Evolutionary conservation across 1,139 yeast species (phyloP).

Genomic region (Diutina neorugosa): DNA sequence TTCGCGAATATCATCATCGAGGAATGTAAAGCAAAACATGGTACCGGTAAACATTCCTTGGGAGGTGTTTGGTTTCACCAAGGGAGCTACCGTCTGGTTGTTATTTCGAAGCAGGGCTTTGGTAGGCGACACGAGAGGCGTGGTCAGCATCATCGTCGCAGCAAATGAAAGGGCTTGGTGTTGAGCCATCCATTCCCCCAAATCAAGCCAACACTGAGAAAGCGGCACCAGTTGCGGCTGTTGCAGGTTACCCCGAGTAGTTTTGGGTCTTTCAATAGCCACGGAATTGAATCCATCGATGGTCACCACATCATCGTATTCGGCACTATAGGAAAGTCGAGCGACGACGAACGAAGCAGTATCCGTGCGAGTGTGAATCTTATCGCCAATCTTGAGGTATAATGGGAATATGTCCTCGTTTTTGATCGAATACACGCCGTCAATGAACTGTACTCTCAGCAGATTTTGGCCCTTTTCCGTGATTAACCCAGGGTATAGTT

Average conservation of each 20-base stretch:
- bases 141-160: not conserved
- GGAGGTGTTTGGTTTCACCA: not conserved
- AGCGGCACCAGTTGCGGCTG: not conserved
- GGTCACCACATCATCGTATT: not conserved
- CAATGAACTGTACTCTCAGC: not conserved
- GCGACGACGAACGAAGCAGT: not conserved
- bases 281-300: not conserved
- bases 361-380: not conserved
- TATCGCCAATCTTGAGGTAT: not conserved
- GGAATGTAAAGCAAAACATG: not conserved
- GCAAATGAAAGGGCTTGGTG: not conserved
- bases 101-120: not conserved
- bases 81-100: not conserved
- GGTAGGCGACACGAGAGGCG: not conserved
- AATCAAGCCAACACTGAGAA: not conserved
- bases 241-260: not conserved
- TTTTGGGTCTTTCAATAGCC: not conserved
- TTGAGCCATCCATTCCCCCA: slow-evolving; percentile 1
- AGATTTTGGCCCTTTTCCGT: not conserved
- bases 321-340: not conserved
- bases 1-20: not conserved
- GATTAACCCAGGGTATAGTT: not conserved
- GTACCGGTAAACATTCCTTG: not conserved
- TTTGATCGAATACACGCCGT: not conserved
- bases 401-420: not conserved